Percentiles rank a stretch among this genome's conserved stretches.
Evolutionary conservation across 2,329 filamentous ascomycete genomes (phyloP).

Genomic region (Epichloe amarillans): DNA sequence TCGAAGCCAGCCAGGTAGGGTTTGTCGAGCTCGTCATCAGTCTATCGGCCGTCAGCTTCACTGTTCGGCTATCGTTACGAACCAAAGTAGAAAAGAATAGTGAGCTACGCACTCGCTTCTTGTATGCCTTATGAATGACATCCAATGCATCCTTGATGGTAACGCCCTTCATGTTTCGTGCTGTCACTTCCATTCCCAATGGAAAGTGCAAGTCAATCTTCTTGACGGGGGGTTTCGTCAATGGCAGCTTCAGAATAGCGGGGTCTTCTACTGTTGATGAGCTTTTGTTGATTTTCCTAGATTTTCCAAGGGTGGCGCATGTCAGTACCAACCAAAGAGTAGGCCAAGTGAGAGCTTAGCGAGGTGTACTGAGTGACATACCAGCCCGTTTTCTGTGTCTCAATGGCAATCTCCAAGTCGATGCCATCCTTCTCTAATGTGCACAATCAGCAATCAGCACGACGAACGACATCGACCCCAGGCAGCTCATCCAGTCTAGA

Average conservation of each 20-base stretch:
- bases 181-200: slow-evolving; percentile 73
- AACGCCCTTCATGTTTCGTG: slow-evolving; percentile 83
- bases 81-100: not conserved
- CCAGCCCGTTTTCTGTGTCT: slow-evolving; percentile 84
- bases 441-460: not conserved
- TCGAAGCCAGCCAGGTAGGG: slow-evolving; percentile 90
- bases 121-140: slow-evolving; percentile 90
- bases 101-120: slow-evolving; percentile 67
- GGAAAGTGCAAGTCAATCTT: slow-evolving; percentile 91
- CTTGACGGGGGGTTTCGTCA: slow-evolving; percentile 81
- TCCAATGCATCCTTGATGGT: slow-evolving; percentile 96
- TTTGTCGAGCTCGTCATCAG: slow-evolving; percentile 79
- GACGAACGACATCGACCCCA: no score
- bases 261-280: slow-evolving; percentile 67
- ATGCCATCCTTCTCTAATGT: slow-evolving; percentile 56
- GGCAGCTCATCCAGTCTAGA: not conserved
- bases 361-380: slow-evolving; percentile 30
- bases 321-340: not conserved
- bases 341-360: not conserved
- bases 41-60: slow-evolving; percentile 32
- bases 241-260: slow-evolving; percentile 65
- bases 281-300: slow-evolving; percentile 95
- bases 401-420: slow-evolving; percentile 59
- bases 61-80: not conserved
- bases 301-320: not conserved